Percentiles rank a stretch among this genome's conserved stretches.
These are phyloP conservation scores for Panicum miliaceum DNA, from an alignment of 176 grass and related monocot species.

Conservation along the genomic window DNA sequence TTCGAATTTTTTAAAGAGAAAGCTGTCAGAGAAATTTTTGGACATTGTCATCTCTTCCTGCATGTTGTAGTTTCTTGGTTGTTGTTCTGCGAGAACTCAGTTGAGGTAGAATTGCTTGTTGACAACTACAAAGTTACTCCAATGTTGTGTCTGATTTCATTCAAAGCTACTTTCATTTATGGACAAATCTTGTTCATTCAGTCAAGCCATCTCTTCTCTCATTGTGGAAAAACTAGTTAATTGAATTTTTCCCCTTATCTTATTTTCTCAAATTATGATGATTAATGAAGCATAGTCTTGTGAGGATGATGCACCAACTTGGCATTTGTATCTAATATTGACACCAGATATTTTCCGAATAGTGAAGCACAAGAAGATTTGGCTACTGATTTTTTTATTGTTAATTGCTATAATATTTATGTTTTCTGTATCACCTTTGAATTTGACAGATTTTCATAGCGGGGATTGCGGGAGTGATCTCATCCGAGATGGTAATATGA, in stretches of 20 bases:
- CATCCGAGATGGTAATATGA: slow-evolving; percentile 77
- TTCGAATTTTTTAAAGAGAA: slow-evolving; percentile 22
- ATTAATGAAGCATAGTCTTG: background rate
- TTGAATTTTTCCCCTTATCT: background rate
- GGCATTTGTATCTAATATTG: background rate
- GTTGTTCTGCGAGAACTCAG: background rate
- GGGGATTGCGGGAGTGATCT: slow-evolving; percentile 76
- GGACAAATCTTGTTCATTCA: background rate
- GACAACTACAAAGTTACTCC: background rate
- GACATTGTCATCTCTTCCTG: background rate
- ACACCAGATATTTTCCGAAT: slow-evolving; percentile 22
- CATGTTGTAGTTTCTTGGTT: slow-evolving; percentile 10
- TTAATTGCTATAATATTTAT: background rate
- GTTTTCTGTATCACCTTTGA: slow-evolving; percentile 43
- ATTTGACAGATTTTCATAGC: slow-evolving; percentile 87
- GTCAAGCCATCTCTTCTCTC: background rate
- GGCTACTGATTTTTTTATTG: background rate
- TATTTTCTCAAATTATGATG: background rate
- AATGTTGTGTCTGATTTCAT: background rate
- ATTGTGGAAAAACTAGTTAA: background rate
- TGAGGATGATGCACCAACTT: background rate
- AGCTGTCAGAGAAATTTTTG: slow-evolving; percentile 9
- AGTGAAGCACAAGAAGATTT: slow-evolving; percentile 16
- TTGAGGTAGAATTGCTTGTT: slow-evolving; percentile 4
- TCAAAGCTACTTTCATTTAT: background rate